These are phyloP conservation scores for Leishmania guyanensis DNA, from an alignment of 208 protist genomes.

Conservation along the genomic window DNA sequence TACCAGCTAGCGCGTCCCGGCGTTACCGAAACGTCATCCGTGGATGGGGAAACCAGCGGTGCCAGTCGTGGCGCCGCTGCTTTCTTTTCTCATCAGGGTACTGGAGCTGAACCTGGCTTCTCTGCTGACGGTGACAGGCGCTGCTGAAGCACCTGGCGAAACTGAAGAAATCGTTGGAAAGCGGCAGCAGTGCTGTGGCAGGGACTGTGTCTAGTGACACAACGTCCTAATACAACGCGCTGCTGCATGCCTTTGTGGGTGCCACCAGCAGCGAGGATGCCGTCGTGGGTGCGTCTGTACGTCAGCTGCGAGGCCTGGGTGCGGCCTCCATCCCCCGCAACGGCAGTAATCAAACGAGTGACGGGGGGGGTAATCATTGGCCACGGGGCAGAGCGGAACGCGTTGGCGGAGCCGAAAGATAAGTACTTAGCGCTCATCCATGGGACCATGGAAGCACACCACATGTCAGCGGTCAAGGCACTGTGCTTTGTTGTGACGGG, in stretches of 20 bases:
- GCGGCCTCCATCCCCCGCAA: slow-evolving; percentile 14
- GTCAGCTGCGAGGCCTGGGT: slow-evolving; percentile 34
- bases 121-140: slow-evolving; percentile 34
- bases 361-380: too few species aligned
- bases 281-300: slow-evolving; percentile 30
- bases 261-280: slow-evolving; percentile 41
- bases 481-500: slow-evolving; percentile 23
- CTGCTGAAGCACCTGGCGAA: slow-evolving; percentile 40
- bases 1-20: too few species aligned
- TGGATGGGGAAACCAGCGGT: slow-evolving; percentile 1
- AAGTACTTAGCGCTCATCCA: slow-evolving; percentile 45
- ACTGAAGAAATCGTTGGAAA: not conserved
- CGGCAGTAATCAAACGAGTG: slow-evolving; percentile 1
- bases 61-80: not conserved
- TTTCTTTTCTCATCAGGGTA: not conserved
- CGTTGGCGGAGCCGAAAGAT: not conserved
- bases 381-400: too few species aligned
- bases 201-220: slow-evolving; percentile 22
- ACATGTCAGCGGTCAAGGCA: slow-evolving; percentile 38
- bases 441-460: slow-evolving; percentile 33
- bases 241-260: slow-evolving; percentile 45
- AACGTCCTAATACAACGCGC: slow-evolving; percentile 19
- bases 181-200: slow-evolving; percentile 11
- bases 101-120: slow-evolving; percentile 27
- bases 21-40: not conserved